Percentiles rank a stretch among this genome's conserved stretches.
phyloP scores from a whole-genome alignment of 2,329 filamentous ascomycete genomes.

The Monilinia polystroma region DNA sequence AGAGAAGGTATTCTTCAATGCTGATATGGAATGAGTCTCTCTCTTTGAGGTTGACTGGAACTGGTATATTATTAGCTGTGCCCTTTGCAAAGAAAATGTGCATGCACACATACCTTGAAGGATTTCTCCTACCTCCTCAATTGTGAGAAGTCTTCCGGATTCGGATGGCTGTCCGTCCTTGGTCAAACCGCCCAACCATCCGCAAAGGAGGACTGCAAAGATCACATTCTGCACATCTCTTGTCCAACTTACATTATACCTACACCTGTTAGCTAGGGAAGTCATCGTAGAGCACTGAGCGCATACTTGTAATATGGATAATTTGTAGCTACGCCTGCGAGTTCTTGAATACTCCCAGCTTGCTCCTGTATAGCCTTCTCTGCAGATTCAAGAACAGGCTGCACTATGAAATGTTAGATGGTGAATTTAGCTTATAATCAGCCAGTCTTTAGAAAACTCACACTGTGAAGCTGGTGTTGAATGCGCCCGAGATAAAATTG shows the following conservation, averaged over 20 bases:
- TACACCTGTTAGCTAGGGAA: conserved; percentile 37
- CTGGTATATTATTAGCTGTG: conserved; percentile 46
- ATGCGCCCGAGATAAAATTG: conserved; percentile 83
- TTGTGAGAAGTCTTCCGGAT: conserved; percentile 71
- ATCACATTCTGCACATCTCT: conserved; percentile 79
- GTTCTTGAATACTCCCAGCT: conserved; percentile 65
- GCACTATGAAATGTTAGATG: conserved; percentile 51
- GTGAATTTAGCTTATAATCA: background rate
- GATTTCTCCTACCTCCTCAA: conserved; percentile 81
- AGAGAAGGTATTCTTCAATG: conserved; percentile 94
- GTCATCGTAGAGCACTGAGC: background rate
- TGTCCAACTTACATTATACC: conserved; percentile 82
- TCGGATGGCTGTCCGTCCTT: conserved; percentile 53
- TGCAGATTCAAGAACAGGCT: conserved; percentile 66
- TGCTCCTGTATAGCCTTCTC: conserved; percentile 70
- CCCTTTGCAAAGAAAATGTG: background rate
- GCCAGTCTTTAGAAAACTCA: conserved; percentile 43
- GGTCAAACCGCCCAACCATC: conserved; percentile 76
- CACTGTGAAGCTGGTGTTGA: conserved; percentile 70
- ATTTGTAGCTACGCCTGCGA: conserved; percentile 72
- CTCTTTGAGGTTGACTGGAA: conserved; percentile 89
- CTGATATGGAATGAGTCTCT: conserved; percentile 90
- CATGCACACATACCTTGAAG: conserved; percentile 55
- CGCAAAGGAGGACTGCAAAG: conserved; percentile 56
- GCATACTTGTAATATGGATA: conserved; percentile 93